Evolutionary conservation across 306 rosid genomes (phyloP), one percentile per base, ranked within the genome.

Genomic region (Hippophae tibetana): DNA sequence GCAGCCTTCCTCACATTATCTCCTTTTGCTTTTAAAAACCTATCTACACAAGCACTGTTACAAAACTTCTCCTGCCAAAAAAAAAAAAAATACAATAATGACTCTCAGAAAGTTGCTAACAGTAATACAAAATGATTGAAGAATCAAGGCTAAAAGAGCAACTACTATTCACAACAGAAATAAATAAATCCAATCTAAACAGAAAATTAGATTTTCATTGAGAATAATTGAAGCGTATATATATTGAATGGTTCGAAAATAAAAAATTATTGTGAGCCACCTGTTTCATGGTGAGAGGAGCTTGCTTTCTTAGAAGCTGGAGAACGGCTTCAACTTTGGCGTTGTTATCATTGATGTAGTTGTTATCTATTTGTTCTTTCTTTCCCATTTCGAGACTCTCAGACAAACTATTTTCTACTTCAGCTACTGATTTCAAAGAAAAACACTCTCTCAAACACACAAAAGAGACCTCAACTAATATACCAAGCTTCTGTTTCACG

Each of bases 1-100:
- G 85, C 89, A 42, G 97, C 89, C 72, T 82, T 93, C 82, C 89
- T 93, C 57, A 93, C 99, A 64, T 68, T 84, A 12, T 79, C 97
- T 9, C 97, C 99, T 53, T 89, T 93, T 0, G 84, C 76, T 62
- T 79, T 86, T 75, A 93, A 63, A 76, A 93, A 89, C 76, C 97
- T 81, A 68, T 84, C 81, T 23, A 86, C 89, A 64, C 97, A 89
- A 66, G 78, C 89, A 41, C 71, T 74, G 78, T 78, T 86, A 50
- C 99, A 93, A 60, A 86, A 93, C 82, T 93, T 93, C 85, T 86
- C 99, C 99, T 93, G 65, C 52, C 62, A 60, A 78, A 53, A 0
- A 6, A 44, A 0, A 6, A 44, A 6, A 1, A 56, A 38, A 18
- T 6, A 31, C 38, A 31, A 31, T 31, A 31, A 31, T 31, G 4